Percentiles rank a stretch among this genome's conserved stretches.
These are phyloP conservation scores for Cunninghamia lanceolata DNA, from an alignment of 75 land plant species.

Conservation along the genomic window DNA sequence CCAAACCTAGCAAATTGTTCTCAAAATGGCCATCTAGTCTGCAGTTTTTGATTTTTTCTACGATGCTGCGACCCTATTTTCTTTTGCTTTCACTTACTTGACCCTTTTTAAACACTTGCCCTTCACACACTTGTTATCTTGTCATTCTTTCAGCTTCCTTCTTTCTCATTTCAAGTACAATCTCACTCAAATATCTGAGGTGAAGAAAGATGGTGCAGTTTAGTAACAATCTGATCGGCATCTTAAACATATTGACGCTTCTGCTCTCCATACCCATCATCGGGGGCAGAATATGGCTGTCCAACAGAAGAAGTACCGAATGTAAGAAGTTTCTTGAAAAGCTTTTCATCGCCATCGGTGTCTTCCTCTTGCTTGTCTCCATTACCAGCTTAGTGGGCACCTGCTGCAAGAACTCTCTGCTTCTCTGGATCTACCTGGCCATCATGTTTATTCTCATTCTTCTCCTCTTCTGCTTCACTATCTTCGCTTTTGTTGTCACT, in stretches of 20 bases:
- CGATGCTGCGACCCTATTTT: no score
- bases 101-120: no score
- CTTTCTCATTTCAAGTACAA: no score
- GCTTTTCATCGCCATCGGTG: constrained; percentile 44
- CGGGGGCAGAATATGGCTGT: constrained; percentile 39
- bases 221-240: constrained; percentile 53
- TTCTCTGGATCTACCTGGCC: constrained; percentile 70
- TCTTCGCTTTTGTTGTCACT: constrained; percentile 75
- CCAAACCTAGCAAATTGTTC: no score
- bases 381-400: constrained; percentile 65
- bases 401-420: constrained; percentile 42
- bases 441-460: constrained; percentile 32
- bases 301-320: constrained; percentile 20
- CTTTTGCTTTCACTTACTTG: no score
- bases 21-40: no score
- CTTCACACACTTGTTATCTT: no score
- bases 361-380: constrained; percentile 53
- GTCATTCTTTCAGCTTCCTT: no score
- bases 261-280: constrained; percentile 54
- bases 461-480: constrained; percentile 46
- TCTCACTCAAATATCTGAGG: no score
- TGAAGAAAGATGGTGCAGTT: background rate
- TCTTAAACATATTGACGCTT: constrained; percentile 52
- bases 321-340: constrained; percentile 45
- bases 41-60: no score